phyloP scores from a whole-genome alignment of 352 stramenopile genomes.

The Phytopythium vexans region DNA sequence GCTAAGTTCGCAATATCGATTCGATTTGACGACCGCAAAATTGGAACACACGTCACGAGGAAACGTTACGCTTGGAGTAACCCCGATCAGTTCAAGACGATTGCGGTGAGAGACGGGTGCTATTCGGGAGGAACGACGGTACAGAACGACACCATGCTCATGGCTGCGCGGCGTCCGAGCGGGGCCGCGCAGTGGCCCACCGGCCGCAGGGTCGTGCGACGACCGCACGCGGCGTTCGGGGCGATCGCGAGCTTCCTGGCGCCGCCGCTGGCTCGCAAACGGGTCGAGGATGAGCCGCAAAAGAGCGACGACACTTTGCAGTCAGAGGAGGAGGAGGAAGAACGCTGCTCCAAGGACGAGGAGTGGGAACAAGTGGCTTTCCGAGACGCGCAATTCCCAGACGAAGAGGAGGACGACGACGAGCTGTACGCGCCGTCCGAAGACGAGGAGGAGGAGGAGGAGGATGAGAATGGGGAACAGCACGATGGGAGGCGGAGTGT shows the following conservation, averaged over 20 bases:
- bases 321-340: neutral
- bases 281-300: neutral
- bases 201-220: neutral
- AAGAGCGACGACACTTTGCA: constrained; percentile 1
- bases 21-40: too few species aligned
- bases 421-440: constrained; percentile 29
- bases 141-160: neutral
- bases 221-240: neutral
- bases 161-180: constrained; percentile 2
- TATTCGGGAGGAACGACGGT: too few species aligned
- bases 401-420: constrained; percentile 19
- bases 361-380: constrained; percentile 10
- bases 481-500: constrained; percentile 4
- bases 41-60: too few species aligned
- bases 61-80: too few species aligned
- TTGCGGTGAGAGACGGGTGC: too few species aligned
- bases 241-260: constrained; percentile 4
- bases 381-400: constrained; percentile 10
- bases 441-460: constrained; percentile 14
- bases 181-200: constrained; percentile 3
- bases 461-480: constrained; percentile 16
- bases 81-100: too few species aligned
- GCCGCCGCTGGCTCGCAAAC: neutral
- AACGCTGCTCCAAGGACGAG: neutral
- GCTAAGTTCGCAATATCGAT: too few species aligned